Evolutionary conservation across 768 basidiomycete genomes (phyloP), one percentile per base, ranked within the genome.

Genomic region (Phaeotremella fagi): DNA sequence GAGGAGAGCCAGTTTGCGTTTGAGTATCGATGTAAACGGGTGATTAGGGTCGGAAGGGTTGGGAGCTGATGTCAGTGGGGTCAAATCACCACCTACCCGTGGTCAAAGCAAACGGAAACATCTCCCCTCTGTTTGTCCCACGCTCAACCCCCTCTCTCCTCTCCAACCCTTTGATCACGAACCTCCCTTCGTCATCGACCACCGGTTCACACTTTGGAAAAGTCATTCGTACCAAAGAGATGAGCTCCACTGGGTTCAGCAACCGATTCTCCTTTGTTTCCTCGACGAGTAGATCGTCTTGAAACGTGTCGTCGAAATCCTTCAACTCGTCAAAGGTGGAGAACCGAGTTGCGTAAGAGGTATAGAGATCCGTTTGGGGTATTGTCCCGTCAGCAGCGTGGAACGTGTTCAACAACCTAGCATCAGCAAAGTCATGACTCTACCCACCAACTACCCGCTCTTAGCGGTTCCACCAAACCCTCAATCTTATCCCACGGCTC

Each of bases 161-260:
- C 46, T 62, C 66, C 31, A 70, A 31, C 15, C 68, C 68, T 12
- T 45, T 45, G 11, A 70, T 64, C 3, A 70, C 56, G 45, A 70
- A 70, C 43, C 60, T 47, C 4, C 68, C 68, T 14, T 59, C 38
- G 3, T 57, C 49, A 41, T 65, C 65, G 23, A 70, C 57, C 0
- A 52, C 44, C 12, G 65, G 63, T 27, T 63, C 61, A 23, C 60
- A 60, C 22, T 65, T 58, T 15, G 63, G 63, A 45, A 70, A 70
- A 0, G 68, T 62, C 61, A 70, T 70, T 23, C 59, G 44, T 0
- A 59, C 48, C 15, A 70, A 51, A 18, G 50, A 60, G 36, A 70
- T 67, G n/a, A 70, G 53, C 36, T 70, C 68, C 18, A 67, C 49
- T 2, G 68, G 68, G 25, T 63, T 67, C 41, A 70, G 47, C n/a